Base-by-base conservation (phyloP, 305 asterid species). In the Fraxinus greggii region DNA sequence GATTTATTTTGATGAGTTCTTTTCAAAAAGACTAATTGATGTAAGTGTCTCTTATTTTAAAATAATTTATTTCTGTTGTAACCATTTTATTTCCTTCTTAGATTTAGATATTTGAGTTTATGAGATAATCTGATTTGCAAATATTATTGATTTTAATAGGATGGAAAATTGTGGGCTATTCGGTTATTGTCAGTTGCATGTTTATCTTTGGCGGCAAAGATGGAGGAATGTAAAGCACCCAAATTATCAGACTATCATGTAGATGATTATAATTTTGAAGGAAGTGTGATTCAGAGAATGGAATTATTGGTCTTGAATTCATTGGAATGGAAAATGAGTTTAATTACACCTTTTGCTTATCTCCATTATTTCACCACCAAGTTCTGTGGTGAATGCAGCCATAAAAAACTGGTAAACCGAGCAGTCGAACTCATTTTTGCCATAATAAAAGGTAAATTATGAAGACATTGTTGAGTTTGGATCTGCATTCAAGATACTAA, bases 131-230 rank as follows among this genome's bases (percentile, higher is more conserved):
- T 63, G 23, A 7, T 80, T 54, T 19, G 54, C 28, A 23, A 72
- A 24, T 67, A 7, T 78, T 42, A 19, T 28, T 38, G 31, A 56
- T 81, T 77, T 72, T 78, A 33, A 32, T 82, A 88, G 93, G 90
- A 81, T 51, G 90, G 81, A 28, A 86, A 86, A 76, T 6, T 28
- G 21, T 85, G 89, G 92, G 84, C 82, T 2, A n/a, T 83, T 76
- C 85, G 83, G 61, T 79, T 90, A 67, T 61, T 87, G 31, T 86
- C 92, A 35, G 74, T 85, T n/a, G 92, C 91, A 2, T 90, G 94
- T 74, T 84, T 89, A 42, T 89, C 92, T 63, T 33, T 90, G 81
- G 92, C 94, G 59, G 92, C 94, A 4, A 90, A 89, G 81, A 87
- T 88, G 89, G 94, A 89, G 82, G 92, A 90, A 80, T 23, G 56